Evolutionary conservation across 441 rosid species (phyloP).

Genomic region (Raphanus hybrid): DNA sequence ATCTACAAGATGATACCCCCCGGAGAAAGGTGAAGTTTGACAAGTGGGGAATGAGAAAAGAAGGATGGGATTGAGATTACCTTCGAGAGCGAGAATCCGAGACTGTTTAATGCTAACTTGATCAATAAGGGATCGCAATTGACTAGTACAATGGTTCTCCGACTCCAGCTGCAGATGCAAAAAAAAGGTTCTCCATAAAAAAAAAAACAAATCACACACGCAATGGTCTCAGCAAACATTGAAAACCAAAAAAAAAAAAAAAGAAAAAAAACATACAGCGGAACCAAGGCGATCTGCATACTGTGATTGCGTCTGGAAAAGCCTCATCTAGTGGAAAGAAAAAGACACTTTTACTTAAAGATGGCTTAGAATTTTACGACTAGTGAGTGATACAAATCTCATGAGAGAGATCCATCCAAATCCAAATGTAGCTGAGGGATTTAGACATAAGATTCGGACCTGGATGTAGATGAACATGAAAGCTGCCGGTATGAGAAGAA

Average conservation of each 20-base stretch:
- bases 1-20: slow-evolving; percentile 51
- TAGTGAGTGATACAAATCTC: not conserved
- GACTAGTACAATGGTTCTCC: slow-evolving; percentile 77
- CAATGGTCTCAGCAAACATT: not conserved
- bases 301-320: slow-evolving; percentile 82
- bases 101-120: slow-evolving; percentile 86
- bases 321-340: slow-evolving; percentile 62
- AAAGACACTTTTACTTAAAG: not conserved
- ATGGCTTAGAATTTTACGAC: not conserved
- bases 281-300: slow-evolving; percentile 83
- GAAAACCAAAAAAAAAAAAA: not conserved
- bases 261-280: slow-evolving; percentile 55
- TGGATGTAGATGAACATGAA: slow-evolving; percentile 80
- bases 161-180: slow-evolving; percentile 63
- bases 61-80: slow-evolving; percentile 40
- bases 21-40: slow-evolving; percentile 18
- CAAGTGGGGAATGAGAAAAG: not conserved
- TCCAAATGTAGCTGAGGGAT: not conserved
- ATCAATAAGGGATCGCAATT: slow-evolving; percentile 77
- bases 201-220: not conserved
- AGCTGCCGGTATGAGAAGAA: slow-evolving; percentile 84
- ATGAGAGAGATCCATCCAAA: not conserved
- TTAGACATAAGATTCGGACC: slow-evolving; percentile 47
- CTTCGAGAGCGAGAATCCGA: slow-evolving; percentile 75
- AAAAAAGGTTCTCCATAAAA: not conserved